Base-by-base conservation (phyloP, 1,284 basidiomycete genomes). In the Trametes hirsuta region DNA sequence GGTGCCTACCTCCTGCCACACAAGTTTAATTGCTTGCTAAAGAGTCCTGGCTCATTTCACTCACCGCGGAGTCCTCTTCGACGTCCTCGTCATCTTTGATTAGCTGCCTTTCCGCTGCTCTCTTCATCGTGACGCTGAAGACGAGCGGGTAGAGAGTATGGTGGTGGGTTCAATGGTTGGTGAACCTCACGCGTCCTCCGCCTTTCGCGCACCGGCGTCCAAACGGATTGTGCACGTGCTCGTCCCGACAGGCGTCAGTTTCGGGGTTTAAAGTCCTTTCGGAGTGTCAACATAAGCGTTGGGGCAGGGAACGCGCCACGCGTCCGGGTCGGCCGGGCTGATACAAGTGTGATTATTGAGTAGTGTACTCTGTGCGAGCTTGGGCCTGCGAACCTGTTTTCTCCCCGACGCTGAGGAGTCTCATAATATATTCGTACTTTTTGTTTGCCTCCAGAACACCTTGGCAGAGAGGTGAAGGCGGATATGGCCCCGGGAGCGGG, bases 31-130 rank as follows among this genome's bases (percentile, higher is more conserved):
- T 10, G 14, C 37, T 5, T 21, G 14, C 22, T 22, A 11, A 12
- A 14, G 14, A 3, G 54, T 34, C 40, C 15, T 22, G 61, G 5
- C 30, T n/a, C 18, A 51, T 22, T 44, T 14, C 4, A 24, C 55
- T 44, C 48, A 71, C 65, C 60, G 77, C 76, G 61, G 71, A 62
- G 48, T 80, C 79, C 37, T 77, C 77, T 5, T 77, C 80, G 22
- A 75, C 76, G 2, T 68, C 71, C 6, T 65, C 70, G 41, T 79
- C 81, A 60, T 89, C 89, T 69, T 85, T 91, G 12, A 82, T 80
- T 39, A 91, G 70, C 68, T 94, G 88, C 61, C 79, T 84, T 50
- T 92, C 90, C 68, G 91, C 92, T 55, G 80, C 82, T 71, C 91
- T 84, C 76, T 93, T 94, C 81, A 90, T 89, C 67, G 61, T 60